Base-by-base conservation (phyloP, 2,329 filamentous ascomycete species). In the Aphanoascus verrucosus region DNA sequence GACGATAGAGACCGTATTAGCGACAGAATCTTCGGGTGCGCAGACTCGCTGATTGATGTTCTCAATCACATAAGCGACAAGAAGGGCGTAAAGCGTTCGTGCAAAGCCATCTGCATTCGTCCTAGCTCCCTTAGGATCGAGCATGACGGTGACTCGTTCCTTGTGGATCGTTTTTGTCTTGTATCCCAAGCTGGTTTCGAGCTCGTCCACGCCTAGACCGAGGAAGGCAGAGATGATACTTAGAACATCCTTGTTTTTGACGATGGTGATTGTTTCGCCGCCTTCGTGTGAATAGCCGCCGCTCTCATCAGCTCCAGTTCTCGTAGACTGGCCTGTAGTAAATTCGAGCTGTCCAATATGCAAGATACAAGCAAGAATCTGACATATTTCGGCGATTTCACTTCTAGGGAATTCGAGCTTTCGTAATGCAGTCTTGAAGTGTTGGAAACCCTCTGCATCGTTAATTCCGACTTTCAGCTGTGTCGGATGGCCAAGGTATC, bases 321-420 rank as follows among this genome's bases (percentile, higher is more conserved):
- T 84, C 0, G 93, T 97, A 60, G 84, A 82, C 61, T 86, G 84
- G 1, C 85, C 84, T 0, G 81, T 89, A 65, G 86, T 83, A 61
- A 98, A 98, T 62, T 98, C 93, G 2, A 98, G 81, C 72, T 98
- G 93, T 28, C 93, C 93, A 60, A 98, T 90, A 67, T 98, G 93
- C n/a, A 98, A 77, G 60, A 98, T 96, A 61, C 83, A 84, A 32
- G 93, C 93, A 51, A 98, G 76, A 47, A 97, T 80, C 72, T 98
- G 93, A 69, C 93, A 98, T 53, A 98, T 90, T 67, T 96, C 91
- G 38, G 93, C 93, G 65, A 98, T 95, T 63, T 96, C 93, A 56
- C 85, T 84, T 52, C 90, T 81, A 3, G 91, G 86, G 59, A 98
- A 97, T 69, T 97, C 93, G 12, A 98, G 79, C 69, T 94, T 96